phyloP scores from a whole-genome alignment of 441 rosid species.

The Gossypium aridum region DNA sequence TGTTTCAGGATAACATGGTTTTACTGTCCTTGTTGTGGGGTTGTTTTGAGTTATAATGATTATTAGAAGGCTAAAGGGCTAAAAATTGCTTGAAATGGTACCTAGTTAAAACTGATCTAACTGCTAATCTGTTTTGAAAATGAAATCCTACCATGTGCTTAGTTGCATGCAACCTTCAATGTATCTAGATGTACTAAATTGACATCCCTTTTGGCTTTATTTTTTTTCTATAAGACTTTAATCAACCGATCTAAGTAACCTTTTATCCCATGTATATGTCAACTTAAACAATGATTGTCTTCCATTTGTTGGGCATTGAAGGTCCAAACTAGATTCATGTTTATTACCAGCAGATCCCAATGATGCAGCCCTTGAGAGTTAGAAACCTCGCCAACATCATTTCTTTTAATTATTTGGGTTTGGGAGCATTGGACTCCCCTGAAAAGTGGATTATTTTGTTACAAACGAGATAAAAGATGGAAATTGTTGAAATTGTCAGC shows the following conservation, averaged over 20 bases:
- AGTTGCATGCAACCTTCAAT: background rate
- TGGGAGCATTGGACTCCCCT: slow-evolving; percentile 1
- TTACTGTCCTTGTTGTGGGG: background rate
- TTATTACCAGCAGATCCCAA: background rate
- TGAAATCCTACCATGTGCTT: slow-evolving; percentile 28
- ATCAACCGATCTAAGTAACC: background rate
- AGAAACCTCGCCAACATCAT: background rate
- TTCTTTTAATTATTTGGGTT: background rate
- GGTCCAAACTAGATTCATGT: background rate
- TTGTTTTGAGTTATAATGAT: slow-evolving; percentile 6
- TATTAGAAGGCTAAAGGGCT: slow-evolving; percentile 10
- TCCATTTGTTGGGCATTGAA: background rate
- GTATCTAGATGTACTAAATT: slow-evolving; percentile 28
- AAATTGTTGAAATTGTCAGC: background rate
- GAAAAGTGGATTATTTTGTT: background rate
- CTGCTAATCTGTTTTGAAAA: slow-evolving; percentile 25
- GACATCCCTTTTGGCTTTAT: slow-evolving; percentile 11
- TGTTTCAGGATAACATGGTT: slow-evolving; percentile 1
- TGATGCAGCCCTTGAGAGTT: background rate
- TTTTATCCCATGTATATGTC: slow-evolving; percentile 1
- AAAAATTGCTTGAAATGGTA: background rate
- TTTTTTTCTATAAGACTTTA: background rate
- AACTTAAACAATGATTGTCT: background rate
- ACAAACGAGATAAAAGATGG: background rate
- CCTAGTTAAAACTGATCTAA: slow-evolving; percentile 6